A percentile compares a stretch with the other conserved stretches of the same genome.
Evolutionary conservation across 2,329 filamentous ascomycete species (phyloP).

Genomic region (Tolypocladium cylindrosporum): DNA sequence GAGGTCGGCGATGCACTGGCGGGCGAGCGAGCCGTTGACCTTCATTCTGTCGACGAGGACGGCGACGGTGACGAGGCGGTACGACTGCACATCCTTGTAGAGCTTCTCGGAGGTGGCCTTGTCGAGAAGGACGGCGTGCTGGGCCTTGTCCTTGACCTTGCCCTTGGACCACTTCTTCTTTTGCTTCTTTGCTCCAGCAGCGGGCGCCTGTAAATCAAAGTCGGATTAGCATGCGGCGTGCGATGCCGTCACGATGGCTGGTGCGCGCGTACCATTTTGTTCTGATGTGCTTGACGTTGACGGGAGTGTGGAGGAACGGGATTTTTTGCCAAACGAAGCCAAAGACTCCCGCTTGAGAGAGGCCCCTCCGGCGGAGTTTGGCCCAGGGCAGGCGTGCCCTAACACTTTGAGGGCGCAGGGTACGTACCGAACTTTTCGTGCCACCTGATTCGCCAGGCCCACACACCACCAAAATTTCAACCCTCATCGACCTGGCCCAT

Average conservation of each 20-base stretch:
- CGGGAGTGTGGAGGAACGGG: conserved; percentile 23
- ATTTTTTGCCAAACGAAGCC: conserved; percentile 17
- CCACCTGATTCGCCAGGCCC: conserved; percentile 23
- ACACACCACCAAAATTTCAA: conserved; percentile 27
- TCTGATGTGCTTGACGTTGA: conserved; percentile 30
- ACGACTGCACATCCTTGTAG: conserved; percentile 99
- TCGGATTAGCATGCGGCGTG: neutral
- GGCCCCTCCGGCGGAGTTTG: conserved; percentile 15
- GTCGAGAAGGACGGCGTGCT: conserved; percentile 98
- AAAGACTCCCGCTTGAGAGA: conserved; percentile 18
- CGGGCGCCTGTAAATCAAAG: conserved; percentile 25
- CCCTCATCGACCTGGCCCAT: conserved; percentile 20
- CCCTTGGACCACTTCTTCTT: conserved; percentile 43
- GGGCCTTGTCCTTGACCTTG: conserved; percentile 99
- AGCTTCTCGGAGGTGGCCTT: conserved; percentile 96
- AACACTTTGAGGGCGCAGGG: conserved; percentile 19
- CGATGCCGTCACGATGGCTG: conserved; percentile 2
- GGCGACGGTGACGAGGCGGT: conserved; percentile 97
- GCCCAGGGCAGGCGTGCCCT: conserved; percentile 33
- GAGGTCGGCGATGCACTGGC: conserved; percentile 79
- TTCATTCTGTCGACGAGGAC: conserved; percentile 99
- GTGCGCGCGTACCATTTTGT: conserved; percentile 31
- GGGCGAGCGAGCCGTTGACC: conserved; percentile 97
- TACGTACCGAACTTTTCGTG: conserved; percentile 16
- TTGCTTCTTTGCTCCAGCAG: conserved; percentile 39